phyloP scores from a whole-genome alignment of 1,284 basidiomycete species.

The Peniophora sp. region DNA sequence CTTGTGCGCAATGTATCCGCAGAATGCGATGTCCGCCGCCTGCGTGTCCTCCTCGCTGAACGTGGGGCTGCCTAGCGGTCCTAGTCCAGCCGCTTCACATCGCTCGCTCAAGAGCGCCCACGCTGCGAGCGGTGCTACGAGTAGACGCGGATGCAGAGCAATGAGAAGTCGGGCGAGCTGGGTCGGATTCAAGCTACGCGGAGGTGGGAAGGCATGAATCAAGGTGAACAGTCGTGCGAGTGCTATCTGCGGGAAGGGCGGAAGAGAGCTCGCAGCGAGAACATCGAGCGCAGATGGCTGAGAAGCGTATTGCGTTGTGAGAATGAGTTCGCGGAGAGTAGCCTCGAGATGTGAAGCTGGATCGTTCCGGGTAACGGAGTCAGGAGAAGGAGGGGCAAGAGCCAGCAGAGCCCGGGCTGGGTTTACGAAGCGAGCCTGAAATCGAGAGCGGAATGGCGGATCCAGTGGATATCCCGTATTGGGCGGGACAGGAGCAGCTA shows the following conservation, averaged over 20 bases:
- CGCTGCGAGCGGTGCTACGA: slow-evolving; percentile 45
- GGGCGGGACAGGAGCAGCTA: slow-evolving; percentile 44
- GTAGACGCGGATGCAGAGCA: slow-evolving; percentile 46
- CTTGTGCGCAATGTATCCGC: slow-evolving; percentile 39
- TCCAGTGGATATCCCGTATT: slow-evolving; percentile 61
- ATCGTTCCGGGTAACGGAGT: background rate
- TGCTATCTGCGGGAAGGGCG: slow-evolving; percentile 58
- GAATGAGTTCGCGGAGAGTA: slow-evolving; percentile 45
- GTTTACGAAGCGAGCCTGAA: slow-evolving; percentile 61
- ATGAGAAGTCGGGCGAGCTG: slow-evolving; percentile 47
- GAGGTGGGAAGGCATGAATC: slow-evolving; percentile 39
- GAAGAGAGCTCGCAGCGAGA: slow-evolving; percentile 41
- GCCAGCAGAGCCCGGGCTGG: slow-evolving; percentile 48
- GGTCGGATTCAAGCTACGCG: slow-evolving; percentile 27
- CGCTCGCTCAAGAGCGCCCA: slow-evolving; percentile 54
- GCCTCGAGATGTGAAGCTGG: slow-evolving; percentile 21
- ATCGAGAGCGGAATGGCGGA: slow-evolving; percentile 61
- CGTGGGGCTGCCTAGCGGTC: slow-evolving; percentile 40
- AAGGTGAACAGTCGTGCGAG: slow-evolving; percentile 41
- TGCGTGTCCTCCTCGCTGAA: slow-evolving; percentile 24
- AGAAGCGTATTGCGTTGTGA: slow-evolving; percentile 53
- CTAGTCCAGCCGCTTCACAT: slow-evolving; percentile 43
- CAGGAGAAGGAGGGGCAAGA: slow-evolving; percentile 17
- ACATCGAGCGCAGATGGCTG: slow-evolving; percentile 45
- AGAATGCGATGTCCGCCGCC: slow-evolving; percentile 29